Evolutionary conservation across 1,139 yeast genomes (phyloP).

Genomic region (Yamadazyma oceani): DNA sequence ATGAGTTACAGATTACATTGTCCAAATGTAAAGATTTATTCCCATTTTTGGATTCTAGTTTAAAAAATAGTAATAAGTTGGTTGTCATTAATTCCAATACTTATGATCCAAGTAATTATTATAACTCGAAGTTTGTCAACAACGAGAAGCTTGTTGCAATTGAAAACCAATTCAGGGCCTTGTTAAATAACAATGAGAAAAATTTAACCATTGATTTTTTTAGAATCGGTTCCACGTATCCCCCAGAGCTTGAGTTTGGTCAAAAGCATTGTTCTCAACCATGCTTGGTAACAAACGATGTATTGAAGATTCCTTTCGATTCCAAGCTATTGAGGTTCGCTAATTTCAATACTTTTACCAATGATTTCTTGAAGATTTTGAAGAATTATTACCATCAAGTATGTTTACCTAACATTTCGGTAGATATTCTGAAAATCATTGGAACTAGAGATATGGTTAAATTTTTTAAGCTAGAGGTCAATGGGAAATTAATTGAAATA

Average conservation of each 20-base stretch:
- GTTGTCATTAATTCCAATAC: slow-evolving; percentile 25
- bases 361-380: slow-evolving; percentile 17
- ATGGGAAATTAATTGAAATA: slow-evolving; percentile 21
- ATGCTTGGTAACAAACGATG: slow-evolving; percentile 15
- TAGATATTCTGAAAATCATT: slow-evolving; percentile 21
- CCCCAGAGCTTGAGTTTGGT: slow-evolving; percentile 20
- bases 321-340: slow-evolving; percentile 22
- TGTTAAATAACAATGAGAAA: slow-evolving; percentile 14
- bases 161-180: slow-evolving; percentile 13
- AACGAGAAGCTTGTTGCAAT: slow-evolving; percentile 7
- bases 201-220: slow-evolving; percentile 26
- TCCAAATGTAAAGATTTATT: slow-evolving; percentile 33
- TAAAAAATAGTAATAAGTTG: slow-evolving; percentile 24
- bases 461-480: slow-evolving; percentile 24
- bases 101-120: slow-evolving; percentile 17
- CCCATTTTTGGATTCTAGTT: slow-evolving; percentile 26
- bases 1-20: slow-evolving; percentile 27
- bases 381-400: slow-evolving; percentile 17
- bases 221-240: slow-evolving; percentile 23
- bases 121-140: slow-evolving; percentile 8
- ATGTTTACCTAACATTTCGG: slow-evolving; percentile 21
- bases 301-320: slow-evolving; percentile 20
- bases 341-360: slow-evolving; percentile 19
- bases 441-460: slow-evolving; percentile 21
- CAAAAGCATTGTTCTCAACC: slow-evolving; percentile 17